Evolutionary conservation across 1,284 basidiomycete species (phyloP), one percentile per base, ranked within the genome.

Genomic region (Pseudozyma pruni): DNA sequence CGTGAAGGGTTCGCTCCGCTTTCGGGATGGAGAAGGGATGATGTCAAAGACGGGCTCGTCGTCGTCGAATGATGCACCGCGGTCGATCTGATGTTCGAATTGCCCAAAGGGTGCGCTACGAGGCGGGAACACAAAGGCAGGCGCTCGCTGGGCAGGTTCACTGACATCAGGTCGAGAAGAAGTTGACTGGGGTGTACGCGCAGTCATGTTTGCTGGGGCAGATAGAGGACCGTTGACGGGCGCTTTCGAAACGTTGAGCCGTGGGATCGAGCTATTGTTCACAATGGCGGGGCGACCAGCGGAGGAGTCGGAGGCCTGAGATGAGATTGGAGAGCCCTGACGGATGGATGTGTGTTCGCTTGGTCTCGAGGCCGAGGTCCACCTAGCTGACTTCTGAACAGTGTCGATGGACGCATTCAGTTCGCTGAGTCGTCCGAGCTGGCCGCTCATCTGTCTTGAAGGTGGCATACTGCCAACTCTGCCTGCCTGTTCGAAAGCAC

Each of bases 41-140:
- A 68, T 68, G 13, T 68, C 64, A 20, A 68, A 61, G 2, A 35
- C 35, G 17, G 64, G 58, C 50, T 61, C 64, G 25, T 68, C 58
- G 37, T 68, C 58, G 14, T 67, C 52, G 23, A 25, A 31, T 14
- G 41, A 33, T 23, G 23, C 45, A 8, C 47, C 44, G 35, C 56
- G 48, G 40, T 35, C 23, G 47, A 50, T 47, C 52, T 59, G 43
- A 6, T 38, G 17, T 8, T 25, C 32, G 10, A 51, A 35, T 1
- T 42, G n/a, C n/a, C n/a, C 38, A 11, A 47, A 27, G 17, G 29
- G 19, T 5, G 46, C 23, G 5, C 17, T 33, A 25, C 58, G 58
- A 29, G 56, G 51, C 16, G 62, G 62, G 22, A 66, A 66, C 20
- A 54, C 46, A 17, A 66, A 66, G 10, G 49, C 45, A 16, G 51